Base-by-base conservation (phyloP, 2,329 filamentous ascomycete species). In the Calonectria hongkongensis region DNA sequence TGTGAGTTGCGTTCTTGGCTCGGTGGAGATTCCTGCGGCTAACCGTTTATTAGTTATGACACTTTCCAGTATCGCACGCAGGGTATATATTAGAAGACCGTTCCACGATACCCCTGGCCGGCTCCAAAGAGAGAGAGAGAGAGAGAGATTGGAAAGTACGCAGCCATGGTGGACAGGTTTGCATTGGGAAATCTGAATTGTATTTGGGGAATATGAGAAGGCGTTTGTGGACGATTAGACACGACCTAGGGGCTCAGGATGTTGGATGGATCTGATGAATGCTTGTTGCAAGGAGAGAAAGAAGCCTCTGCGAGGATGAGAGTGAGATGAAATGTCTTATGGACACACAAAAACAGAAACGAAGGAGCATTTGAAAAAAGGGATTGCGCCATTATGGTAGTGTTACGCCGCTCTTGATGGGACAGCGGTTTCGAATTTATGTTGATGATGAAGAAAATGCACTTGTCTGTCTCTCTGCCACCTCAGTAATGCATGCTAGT, bases 21-120 rank as follows among this genome's bases (percentile, higher is more conserved):
- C 21, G 21, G 21, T 21, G 16, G n/a, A 16, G n/a, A 18, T 18
- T 16, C 15, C 2, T n/a, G 15, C 10, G 45, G 63, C 74, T 78
- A 41, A 78, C 73, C 2, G 4, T 48, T 48, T 18, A 8, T n/a
- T 50, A 95, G 93, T 84, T 95, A 95, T 81, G 94, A 95, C 84
- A 95, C 94, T 74, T 96, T 95, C 86, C 94, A 96, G 86, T 96
- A 96, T 85, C 91, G 94, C 81, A 96, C 94, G 43, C 94, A 96
- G 85, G 94, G 94, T 78, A 96, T 96, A 84, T 96, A 96, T 84
- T 96, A 90, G 76, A 66, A 62, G 56, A 68, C n/a, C 28, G n/a
- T 16, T 25, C 54, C 15, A 62, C 47, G 28, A 68, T 65, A 28
- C 21, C 56, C 65, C 28, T 5, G 7, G 48, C 56, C 66, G 41